Percentiles rank a stretch among this genome's conserved stretches.
phyloP scores from a whole-genome alignment of 768 basidiomycete species.

The Rhizopogon vulgaris region DNA sequence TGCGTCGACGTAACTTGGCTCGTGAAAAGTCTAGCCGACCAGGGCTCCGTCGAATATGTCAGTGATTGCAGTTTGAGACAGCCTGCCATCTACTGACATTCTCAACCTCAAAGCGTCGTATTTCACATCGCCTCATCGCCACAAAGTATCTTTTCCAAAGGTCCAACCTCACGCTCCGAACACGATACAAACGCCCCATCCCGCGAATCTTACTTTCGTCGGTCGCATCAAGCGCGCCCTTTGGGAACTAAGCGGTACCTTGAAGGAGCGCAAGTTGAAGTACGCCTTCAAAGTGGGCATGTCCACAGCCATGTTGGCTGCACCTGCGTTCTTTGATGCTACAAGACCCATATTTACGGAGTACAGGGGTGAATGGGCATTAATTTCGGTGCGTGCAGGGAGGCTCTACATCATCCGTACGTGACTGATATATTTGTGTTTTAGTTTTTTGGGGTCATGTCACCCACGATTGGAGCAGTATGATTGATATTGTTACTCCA shows the following conservation, averaged over 20 bases:
- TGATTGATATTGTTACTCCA: slow-evolving; percentile 13
- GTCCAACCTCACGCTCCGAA: slow-evolving; percentile 78
- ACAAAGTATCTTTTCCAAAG: slow-evolving; percentile 71
- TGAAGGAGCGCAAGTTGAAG: slow-evolving; percentile 72
- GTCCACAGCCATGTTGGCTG: slow-evolving; percentile 74
- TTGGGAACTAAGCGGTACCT: slow-evolving; percentile 62
- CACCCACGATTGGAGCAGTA: slow-evolving; percentile 83
- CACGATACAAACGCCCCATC: slow-evolving; percentile 74
- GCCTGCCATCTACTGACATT: not conserved
- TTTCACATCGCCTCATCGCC: slow-evolving; percentile 45
- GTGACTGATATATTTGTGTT: slow-evolving; percentile 4
- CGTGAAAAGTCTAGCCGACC: slow-evolving; percentile 13
- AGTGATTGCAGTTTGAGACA: slow-evolving; percentile 9
- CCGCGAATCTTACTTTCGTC: slow-evolving; percentile 48
- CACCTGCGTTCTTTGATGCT: slow-evolving; percentile 80
- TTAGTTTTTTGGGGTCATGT: slow-evolving; percentile 87
- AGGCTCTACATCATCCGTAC: slow-evolving; percentile 6
- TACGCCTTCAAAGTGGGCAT: slow-evolving; percentile 87
- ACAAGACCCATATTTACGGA: slow-evolving; percentile 75
- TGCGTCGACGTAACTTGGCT: slow-evolving; percentile 9
- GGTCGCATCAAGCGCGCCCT: slow-evolving; percentile 62
- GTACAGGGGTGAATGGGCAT: slow-evolving; percentile 91
- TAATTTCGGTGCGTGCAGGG: slow-evolving; percentile 67
- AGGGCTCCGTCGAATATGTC: slow-evolving; percentile 38
- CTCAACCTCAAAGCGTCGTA: slow-evolving; percentile 38